Conservation (phyloP, 1,284 basidiomycete genomes). For the Macrocystidia cucumis region DNA sequence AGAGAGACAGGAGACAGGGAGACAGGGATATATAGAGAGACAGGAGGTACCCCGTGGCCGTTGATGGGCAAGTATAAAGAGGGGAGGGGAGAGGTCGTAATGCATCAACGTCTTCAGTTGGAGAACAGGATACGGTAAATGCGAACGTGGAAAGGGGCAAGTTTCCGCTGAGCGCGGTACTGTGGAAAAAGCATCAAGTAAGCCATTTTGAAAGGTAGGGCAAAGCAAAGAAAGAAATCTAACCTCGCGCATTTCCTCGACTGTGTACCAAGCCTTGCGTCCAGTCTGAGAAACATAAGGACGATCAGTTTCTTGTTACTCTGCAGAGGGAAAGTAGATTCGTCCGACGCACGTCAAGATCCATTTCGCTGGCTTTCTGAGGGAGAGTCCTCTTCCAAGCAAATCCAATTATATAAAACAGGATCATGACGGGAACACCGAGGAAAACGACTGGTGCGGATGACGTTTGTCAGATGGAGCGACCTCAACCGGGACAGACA, state of each 20-base stretch:
- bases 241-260: conserved; percentile 30
- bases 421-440: conserved; percentile 28
- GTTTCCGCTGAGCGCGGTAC: conserved; percentile 27
- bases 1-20: no score
- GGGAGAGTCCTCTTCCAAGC: conserved; percentile 31
- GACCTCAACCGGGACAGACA: no score
- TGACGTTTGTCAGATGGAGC: no score
- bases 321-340: background rate
- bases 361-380: conserved; percentile 26
- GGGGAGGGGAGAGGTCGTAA: no score
- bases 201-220: background rate
- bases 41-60: no score
- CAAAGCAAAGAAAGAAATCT: conserved; percentile 6
- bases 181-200: conserved; percentile 6
- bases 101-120: conserved; percentile 11
- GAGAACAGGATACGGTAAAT: conserved; percentile 26
- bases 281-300: conserved; percentile 17
- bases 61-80: no score
- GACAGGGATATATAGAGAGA: no score
- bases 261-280: conserved; percentile 34
- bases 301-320: background rate
- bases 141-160: conserved; percentile 25
- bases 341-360: conserved; percentile 29
- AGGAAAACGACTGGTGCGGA: conserved; percentile 29
- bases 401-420: conserved; percentile 28